A percentile compares a stretch with the other conserved stretches of the same genome.
Evolutionary conservation across 495 filamentous ascomycete species (phyloP).

Genomic region (Glarea lozoyensis): DNA sequence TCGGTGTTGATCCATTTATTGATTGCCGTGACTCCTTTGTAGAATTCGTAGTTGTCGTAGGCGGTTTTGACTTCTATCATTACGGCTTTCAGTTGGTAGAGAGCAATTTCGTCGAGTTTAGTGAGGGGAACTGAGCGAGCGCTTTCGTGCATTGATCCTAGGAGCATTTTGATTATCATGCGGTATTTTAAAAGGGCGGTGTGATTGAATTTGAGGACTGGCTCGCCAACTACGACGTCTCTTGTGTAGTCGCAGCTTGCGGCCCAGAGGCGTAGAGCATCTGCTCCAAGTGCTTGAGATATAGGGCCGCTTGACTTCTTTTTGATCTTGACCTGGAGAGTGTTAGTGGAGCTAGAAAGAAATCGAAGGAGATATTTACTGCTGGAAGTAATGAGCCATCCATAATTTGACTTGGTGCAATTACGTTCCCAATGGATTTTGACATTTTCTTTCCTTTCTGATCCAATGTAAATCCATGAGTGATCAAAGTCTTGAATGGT

Average conservation of each 20-base stretch:
- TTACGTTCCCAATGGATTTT: constrained; percentile 89
- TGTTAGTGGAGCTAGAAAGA: neutral
- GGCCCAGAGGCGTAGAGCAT: constrained; percentile 87
- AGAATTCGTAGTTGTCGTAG: constrained; percentile 70
- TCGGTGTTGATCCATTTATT: constrained; percentile 73
- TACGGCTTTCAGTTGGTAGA: constrained; percentile 60
- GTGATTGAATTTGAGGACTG: constrained; percentile 66
- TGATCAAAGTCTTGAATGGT: constrained; percentile 81
- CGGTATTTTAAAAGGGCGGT: constrained; percentile 74
- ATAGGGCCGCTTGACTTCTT: constrained; percentile 24
- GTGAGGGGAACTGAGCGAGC: constrained; percentile 32
- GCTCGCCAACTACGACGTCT: constrained; percentile 70
- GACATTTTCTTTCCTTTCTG: constrained; percentile 92
- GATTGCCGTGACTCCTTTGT: constrained; percentile 61
- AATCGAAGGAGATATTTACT: constrained; percentile 27
- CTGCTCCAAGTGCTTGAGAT: constrained; percentile 33
- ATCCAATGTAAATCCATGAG: constrained; percentile 91
- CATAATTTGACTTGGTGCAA: constrained; percentile 76
- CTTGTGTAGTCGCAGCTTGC: constrained; percentile 85
- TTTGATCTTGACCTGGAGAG: constrained; percentile 41
- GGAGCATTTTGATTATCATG: constrained; percentile 76
- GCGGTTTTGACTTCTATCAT: constrained; percentile 49
- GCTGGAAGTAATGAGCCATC: constrained; percentile 61
- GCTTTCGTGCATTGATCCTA: constrained; percentile 68
- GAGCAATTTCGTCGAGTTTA: constrained; percentile 62